These are phyloP conservation scores for Sanghuangporus weigelae DNA, from an alignment of 1,284 basidiomycete genomes.

Conservation along the genomic window DNA sequence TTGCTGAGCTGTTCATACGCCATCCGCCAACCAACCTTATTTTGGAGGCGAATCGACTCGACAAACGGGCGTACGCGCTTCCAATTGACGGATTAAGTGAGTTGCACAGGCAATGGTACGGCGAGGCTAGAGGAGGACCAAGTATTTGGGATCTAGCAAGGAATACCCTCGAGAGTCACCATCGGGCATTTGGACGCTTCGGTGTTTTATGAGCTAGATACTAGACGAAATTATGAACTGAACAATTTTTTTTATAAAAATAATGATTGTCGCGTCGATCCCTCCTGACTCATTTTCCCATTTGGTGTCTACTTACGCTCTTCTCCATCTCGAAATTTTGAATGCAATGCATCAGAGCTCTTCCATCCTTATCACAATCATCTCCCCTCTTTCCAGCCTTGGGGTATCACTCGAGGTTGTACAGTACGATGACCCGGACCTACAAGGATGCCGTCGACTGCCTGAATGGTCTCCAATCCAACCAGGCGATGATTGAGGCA, in stretches of 20 bases:
- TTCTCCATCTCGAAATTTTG: conserved; percentile 6
- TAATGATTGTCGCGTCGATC: background rate
- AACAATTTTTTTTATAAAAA: background rate
- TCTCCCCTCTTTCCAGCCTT: background rate
- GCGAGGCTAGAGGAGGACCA: background rate
- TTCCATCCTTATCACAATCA: background rate
- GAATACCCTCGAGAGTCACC: background rate
- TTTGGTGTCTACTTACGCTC: background rate
- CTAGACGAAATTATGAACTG: background rate
- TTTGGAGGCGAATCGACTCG: conserved; percentile 1
- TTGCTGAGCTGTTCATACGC: background rate
- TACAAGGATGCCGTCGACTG: conserved; percentile 81
- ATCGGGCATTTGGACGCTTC: background rate
- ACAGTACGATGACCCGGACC: conserved; percentile 42
- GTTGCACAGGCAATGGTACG: background rate
- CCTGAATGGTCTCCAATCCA: conserved; percentile 92
- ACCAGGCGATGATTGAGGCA: conserved; percentile 87
- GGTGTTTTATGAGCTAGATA: background rate
- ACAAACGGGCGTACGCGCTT: background rate
- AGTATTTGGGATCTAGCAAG: conserved; percentile 3
- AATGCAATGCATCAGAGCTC: conserved; percentile 13
- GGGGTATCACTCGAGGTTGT: background rate
- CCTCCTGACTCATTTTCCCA: background rate
- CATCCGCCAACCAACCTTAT: background rate
- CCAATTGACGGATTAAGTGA: background rate